Conservation (phyloP, 2,329 filamentous ascomycete species). For the Teratosphaeria zuluensis region DNA sequence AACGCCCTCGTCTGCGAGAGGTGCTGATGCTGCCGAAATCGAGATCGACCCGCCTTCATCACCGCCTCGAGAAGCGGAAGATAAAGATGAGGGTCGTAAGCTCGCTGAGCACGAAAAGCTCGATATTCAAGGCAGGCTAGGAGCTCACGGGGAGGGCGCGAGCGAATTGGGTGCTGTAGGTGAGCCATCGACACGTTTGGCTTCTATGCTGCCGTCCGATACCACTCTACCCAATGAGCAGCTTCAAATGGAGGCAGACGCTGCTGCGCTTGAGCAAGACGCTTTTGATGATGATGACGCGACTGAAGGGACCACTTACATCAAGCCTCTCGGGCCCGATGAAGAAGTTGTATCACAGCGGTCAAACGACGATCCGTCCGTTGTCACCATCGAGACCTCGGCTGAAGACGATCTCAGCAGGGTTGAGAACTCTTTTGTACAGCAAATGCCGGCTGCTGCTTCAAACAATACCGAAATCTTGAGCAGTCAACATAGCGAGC, state of each 20-base stretch:
- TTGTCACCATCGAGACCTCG: background rate
- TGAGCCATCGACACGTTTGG: background rate
- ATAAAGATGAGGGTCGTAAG: background rate
- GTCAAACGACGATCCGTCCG: background rate
- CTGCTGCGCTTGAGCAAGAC: background rate
- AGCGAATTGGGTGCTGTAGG: background rate
- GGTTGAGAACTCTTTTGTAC: conserved; percentile 29
- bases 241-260: conserved; percentile 3
- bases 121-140: background rate
- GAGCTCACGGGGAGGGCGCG: background rate
- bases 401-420: conserved; percentile 21
- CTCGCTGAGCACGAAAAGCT: background rate
- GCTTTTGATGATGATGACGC: background rate
- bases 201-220: conserved; percentile 1
- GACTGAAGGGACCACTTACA: background rate
- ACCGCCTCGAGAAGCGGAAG: background rate
- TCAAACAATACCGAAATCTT: background rate
- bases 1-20: conserved; percentile 29
- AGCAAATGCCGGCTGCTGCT: background rate
- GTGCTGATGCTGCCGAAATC: background rate
- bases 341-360: background rate
- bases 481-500: conserved; percentile 5
- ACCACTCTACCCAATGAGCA: background rate
- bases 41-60: conserved; percentile 2
- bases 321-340: background rate